phyloP scores from a whole-genome alignment of 345 rosid genomes.

The Mallotus nudiflorus region DNA sequence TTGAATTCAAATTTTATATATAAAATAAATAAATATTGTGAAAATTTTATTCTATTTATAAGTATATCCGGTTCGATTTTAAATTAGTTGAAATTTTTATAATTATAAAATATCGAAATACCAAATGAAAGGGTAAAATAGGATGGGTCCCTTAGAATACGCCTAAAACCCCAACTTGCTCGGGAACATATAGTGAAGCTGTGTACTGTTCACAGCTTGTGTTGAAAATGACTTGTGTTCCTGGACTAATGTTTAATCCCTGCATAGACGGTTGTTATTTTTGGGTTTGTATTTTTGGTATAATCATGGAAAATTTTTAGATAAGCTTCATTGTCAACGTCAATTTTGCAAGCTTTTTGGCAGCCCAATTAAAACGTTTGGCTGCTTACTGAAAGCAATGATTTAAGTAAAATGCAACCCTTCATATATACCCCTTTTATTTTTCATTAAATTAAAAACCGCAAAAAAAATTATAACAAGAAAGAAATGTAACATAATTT shows the following conservation, averaged over 20 bases:
- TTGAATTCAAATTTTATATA: no score
- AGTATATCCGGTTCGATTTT: no score
- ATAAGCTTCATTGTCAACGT: slow-evolving; percentile 1
- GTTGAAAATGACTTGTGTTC: background rate
- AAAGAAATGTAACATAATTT: no score
- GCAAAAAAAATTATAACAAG: no score
- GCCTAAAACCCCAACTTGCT: background rate
- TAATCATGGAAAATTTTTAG: background rate
- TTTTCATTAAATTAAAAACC: background rate
- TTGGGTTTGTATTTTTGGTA: background rate
- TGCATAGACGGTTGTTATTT: no score
- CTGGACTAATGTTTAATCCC: background rate
- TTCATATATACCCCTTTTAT: background rate
- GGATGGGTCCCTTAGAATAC: background rate
- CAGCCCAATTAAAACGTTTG: background rate
- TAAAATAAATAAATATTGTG: no score
- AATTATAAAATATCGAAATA: no score
- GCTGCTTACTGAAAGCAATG: background rate
- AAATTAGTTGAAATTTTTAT: no score
- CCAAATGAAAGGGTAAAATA: background rate
- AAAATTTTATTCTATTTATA: no score
- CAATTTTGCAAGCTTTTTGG: background rate
- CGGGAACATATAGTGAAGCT: background rate
- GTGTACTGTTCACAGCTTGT: slow-evolving; percentile 8
- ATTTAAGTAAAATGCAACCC: background rate